Conservation (phyloP, 495 filamentous ascomycete genomes). For the Neurospora tetrasperma region DNA sequence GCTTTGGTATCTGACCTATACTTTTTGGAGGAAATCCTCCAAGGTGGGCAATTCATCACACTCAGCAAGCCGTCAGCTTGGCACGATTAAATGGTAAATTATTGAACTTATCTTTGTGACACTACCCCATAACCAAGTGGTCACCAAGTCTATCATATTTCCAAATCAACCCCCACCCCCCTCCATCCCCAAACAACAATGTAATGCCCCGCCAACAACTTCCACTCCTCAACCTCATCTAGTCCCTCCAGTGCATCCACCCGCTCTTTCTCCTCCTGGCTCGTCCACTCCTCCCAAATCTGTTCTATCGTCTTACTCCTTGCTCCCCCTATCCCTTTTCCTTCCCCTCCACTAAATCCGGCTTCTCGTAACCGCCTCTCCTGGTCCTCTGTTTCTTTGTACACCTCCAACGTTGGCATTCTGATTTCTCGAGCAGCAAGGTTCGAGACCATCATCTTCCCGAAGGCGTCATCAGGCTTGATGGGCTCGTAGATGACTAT, state of each 20-base stretch:
- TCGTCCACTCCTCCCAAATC: conserved; percentile 69
- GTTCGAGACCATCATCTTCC: conserved; percentile 82
- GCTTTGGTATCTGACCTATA: no score
- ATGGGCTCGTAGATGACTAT: conserved; percentile 86
- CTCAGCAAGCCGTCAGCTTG: not conserved
- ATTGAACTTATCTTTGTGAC: not conserved
- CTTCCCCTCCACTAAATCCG: conserved; percentile 42
- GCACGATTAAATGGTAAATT: not conserved
- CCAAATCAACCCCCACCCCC: conserved; percentile 20
- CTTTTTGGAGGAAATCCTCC: no score
- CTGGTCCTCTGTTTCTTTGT: conserved; percentile 56
- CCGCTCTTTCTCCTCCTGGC: conserved; percentile 62
- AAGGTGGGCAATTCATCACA: no score
- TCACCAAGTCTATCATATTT: not conserved
- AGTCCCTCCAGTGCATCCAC: conserved; percentile 73
- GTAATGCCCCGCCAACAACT: conserved; percentile 79
- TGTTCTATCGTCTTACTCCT: conserved; percentile 51
- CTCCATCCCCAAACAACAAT: conserved; percentile 68
- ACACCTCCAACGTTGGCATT: conserved; percentile 70
- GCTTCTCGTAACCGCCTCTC: conserved; percentile 48
- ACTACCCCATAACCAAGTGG: not conserved
- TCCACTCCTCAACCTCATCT: conserved; percentile 96
- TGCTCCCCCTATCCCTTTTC: conserved; percentile 20
- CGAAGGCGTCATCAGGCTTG: conserved; percentile 72
- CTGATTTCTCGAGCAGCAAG: conserved; percentile 74